These are phyloP conservation scores for Evernia prunastri DNA, from an alignment of 495 filamentous ascomycete genomes.

Conservation along the genomic window DNA sequence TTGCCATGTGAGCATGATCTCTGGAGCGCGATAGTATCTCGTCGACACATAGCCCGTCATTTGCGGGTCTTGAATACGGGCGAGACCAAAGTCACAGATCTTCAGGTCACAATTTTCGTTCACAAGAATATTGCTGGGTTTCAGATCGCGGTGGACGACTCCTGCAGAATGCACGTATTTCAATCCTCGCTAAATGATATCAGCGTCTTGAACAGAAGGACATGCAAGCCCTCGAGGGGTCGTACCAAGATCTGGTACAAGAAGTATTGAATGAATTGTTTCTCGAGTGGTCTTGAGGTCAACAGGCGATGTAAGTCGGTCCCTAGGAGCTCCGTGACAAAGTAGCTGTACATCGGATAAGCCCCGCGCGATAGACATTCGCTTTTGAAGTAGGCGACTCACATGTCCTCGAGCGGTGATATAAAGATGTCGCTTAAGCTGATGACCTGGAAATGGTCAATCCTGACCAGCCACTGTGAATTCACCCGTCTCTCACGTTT, in stretches of 20 bases:
- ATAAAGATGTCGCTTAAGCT: slow-evolving; percentile 99
- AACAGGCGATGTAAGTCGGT: slow-evolving; percentile 94
- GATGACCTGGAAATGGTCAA: slow-evolving; percentile 64
- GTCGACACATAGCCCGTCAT: slow-evolving; percentile 99
- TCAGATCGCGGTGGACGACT: slow-evolving; percentile 94
- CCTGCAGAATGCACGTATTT: slow-evolving; percentile 99
- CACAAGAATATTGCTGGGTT: slow-evolving; percentile 97
- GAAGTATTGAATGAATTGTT: slow-evolving; percentile 99
- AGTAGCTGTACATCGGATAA: slow-evolving; percentile 59
- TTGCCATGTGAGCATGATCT: slow-evolving; percentile 99
- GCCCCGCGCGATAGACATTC: slow-evolving; percentile 25
- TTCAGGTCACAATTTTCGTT: slow-evolving; percentile 99
- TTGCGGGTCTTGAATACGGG: slow-evolving; percentile 97
- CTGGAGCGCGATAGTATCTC: slow-evolving; percentile 94
- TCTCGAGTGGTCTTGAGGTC: slow-evolving; percentile 92
- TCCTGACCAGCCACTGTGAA: background rate
- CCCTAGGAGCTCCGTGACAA: slow-evolving; percentile 94
- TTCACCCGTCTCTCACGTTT: slow-evolving; percentile 56
- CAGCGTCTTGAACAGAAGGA: background rate
- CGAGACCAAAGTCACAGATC: slow-evolving; percentile 97
- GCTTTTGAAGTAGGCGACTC: slow-evolving; percentile 26
- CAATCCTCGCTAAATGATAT: slow-evolving; percentile 65
- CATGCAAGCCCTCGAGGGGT: slow-evolving; percentile 12
- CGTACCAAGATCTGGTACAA: slow-evolving; percentile 94
- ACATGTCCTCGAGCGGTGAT: slow-evolving; percentile 98